These are phyloP conservation scores for Aspergillus hiratsukae DNA, from an alignment of 2,329 filamentous ascomycete genomes.

Conservation along the genomic window DNA sequence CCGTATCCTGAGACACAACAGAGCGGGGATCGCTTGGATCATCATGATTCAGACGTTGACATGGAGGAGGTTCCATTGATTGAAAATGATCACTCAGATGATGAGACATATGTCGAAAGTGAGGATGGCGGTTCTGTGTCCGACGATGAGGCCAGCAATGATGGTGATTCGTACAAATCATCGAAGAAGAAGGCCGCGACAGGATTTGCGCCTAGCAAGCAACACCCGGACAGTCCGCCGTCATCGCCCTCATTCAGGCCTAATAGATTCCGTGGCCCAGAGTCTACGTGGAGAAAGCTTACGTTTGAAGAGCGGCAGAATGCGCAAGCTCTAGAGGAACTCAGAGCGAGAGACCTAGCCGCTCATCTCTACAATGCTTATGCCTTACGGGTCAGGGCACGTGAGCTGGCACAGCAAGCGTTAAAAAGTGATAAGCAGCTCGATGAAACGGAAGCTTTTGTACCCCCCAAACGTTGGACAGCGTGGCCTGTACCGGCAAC, in stretches of 20 bases:
- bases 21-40: constrained; percentile 1
- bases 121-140: constrained; percentile 11
- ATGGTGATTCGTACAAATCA: neutral
- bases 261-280: constrained; percentile 67
- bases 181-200: neutral
- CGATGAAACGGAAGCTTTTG: constrained; percentile 27
- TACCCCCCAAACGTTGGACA: constrained; percentile 63
- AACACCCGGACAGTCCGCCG: constrained; percentile 1
- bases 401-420: constrained; percentile 7
- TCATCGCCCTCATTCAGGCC: constrained; percentile 44
- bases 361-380: constrained; percentile 77
- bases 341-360: constrained; percentile 63
- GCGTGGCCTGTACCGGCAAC: constrained; percentile 72
- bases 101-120: constrained; percentile 21
- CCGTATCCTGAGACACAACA: constrained; percentile 7
- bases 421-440: constrained; percentile 3
- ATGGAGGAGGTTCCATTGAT: constrained; percentile 18
- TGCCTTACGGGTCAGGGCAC: constrained; percentile 55
- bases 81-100: constrained; percentile 20
- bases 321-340: constrained; percentile 58
- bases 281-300: constrained; percentile 77
- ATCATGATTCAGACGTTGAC: constrained; percentile 18
- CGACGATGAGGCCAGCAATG: constrained; percentile 6
- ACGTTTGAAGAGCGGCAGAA: constrained; percentile 75
- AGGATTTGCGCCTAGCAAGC: neutral